Evolutionary conservation across 371 early-diverging fungal genomes (phyloP), one percentile per base, ranked within the genome.

Genomic region (Apophysomyces variabilis): DNA sequence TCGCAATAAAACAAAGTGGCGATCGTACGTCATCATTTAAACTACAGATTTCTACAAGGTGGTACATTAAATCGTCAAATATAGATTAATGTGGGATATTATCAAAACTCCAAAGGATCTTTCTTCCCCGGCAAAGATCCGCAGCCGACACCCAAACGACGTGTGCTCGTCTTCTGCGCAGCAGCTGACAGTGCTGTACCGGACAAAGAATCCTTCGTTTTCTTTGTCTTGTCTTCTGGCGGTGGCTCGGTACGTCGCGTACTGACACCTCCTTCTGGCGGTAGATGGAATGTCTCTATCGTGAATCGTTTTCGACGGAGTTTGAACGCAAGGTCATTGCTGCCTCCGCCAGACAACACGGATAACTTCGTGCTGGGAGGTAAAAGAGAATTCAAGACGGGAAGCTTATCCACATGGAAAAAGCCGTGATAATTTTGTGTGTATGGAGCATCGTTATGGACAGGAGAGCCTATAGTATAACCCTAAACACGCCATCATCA

Each of bases 201-300:
- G 18, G 59, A 44, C 32, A 58, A 26, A 5, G 43, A 60, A 4
- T 46, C 35, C 44, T 61, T 35, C 32, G 38, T 66, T 37, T 67
- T 64, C 35, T 46, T 62, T 37, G 57, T 39, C 47, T 32, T 44
- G 3, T 58, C 50, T 32, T 61, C 41, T n/a, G 64, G 16, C 8
- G 77, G 70, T 35, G 80, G 73, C 21, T 86, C 80, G 0, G 87
- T 85, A 36, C 90, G 84, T 38, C 92, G 77, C 50, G 91, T 90
- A 8, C 86, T 85, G 1, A 91, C 87, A 7, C 92, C 92, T 41
- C 93, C 93, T 69, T 97, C 97, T 6, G 96, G 95, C 13, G 98
- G 98, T 61, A 97, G 74, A 71, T 92, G 90, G 78, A 95, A 96
- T 0, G 95, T 91, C 67, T 96, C 96, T 37, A 97, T 93, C 3